Percentiles rank a stretch among this genome's conserved stretches.
phyloP scores from a whole-genome alignment of 2,329 filamentous ascomycete species.

The Paraphoma chrysanthemicola region DNA sequence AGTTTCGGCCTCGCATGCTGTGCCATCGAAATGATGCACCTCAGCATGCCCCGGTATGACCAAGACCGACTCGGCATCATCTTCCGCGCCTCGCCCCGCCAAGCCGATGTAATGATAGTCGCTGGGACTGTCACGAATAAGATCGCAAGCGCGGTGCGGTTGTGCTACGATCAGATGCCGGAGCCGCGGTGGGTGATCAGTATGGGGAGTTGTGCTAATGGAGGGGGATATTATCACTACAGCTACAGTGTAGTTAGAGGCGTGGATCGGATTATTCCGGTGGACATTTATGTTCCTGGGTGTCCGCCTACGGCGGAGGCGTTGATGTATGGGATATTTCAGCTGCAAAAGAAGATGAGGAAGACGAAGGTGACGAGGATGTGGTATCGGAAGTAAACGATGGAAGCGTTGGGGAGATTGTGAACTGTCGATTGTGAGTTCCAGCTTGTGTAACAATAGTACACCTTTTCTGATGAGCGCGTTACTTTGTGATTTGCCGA shows the following conservation, averaged over 20 bases:
- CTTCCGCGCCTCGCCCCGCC: conserved; percentile 84
- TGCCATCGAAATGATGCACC: conserved; percentile 91
- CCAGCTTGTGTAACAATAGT: no score
- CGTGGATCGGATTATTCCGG: conserved; percentile 77
- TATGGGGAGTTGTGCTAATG: conserved; percentile 83
- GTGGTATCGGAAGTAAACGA: conserved; percentile 59
- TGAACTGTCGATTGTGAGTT: neutral
- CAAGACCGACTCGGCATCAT: conserved; percentile 88
- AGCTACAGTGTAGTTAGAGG: conserved; percentile 78
- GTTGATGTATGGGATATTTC: conserved; percentile 68
- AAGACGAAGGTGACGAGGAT: conserved; percentile 59
- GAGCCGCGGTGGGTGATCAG: conserved; percentile 84
- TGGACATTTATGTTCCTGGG: conserved; percentile 82
- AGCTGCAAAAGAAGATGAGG: conserved; percentile 78
- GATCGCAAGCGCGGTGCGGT: conserved; percentile 85
- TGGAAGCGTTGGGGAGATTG: neutral
- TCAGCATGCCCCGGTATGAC: conserved; percentile 85
- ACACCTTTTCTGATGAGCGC: no score
- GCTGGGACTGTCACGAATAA: conserved; percentile 94
- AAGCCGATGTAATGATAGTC: conserved; percentile 92
- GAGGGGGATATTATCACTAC: conserved; percentile 84
- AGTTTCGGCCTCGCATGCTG: conserved; percentile 89
- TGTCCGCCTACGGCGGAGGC: conserved; percentile 66
- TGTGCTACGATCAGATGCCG: conserved; percentile 94
- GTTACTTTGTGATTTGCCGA: no score